Evolutionary conservation across 1,284 basidiomycete genomes (phyloP), one percentile per base, ranked within the genome.

Genomic region (Pterula multifida): DNA sequence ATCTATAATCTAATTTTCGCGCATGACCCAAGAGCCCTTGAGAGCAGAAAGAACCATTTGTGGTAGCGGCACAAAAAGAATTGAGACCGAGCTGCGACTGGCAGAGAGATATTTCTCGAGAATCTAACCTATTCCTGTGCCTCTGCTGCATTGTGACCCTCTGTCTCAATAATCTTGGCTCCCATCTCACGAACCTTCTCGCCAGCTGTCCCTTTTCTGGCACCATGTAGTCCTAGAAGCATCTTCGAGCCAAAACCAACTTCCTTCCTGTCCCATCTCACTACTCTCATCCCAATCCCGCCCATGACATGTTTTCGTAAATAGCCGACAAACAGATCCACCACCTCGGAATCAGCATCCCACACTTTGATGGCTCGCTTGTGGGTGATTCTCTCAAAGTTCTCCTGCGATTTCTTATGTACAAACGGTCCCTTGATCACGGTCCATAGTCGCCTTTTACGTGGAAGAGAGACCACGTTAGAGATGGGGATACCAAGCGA

Each of bases 361-460:
- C 79, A 98, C 1, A 93, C 85, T 67, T 94, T 94, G 69, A 98
- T 81, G 21, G 76, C 77, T 13, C 94, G 76, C 59, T 85, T 87
- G 63, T 95, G 87, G 50, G 87, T 85, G 59, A 73, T 76, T 26
- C 90, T 70, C 66, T 92, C 85, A 65, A 97, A 98, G 69, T 98
- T 98, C 70, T 98, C 93, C 67, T 97, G 93, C 19, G 78, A 74
- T 68, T 96, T 97, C 65, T 98, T 98, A 67, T 95, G 86, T 4
- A 83, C 85, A 65, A 98, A 98, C 2, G 94, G 93, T 2, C 81
- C 79, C 42, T 85, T 79, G 9, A 79, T 76, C 12, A 98, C 93
- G 0, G 95, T 97, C 81, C 89, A 92, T 6, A 97, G 69, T 4
- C 77, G 75, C 22, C 85, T 83, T 56, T 84, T 76, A 1, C 79